Base-by-base conservation (phyloP, 345 rosid species). In the Erodium maritimum region DNA sequence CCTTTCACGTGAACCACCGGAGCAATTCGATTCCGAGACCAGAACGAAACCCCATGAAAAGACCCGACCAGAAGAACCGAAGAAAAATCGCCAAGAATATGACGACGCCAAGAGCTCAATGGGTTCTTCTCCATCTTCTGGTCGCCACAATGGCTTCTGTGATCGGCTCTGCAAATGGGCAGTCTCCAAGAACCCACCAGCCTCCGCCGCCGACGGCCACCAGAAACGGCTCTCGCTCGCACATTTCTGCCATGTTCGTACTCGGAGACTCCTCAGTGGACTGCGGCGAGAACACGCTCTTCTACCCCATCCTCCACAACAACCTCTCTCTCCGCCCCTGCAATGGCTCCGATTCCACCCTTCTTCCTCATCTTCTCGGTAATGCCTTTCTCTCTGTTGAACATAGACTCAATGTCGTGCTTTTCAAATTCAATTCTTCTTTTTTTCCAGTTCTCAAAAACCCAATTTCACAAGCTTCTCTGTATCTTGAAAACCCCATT, bases 191-290 rank as follows among this genome's bases (percentile, higher is more conserved):
- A 14, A 60, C 23, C 3, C 14, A 42, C 48, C 14, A 14, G 16
- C 48, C 48, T 11, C 17, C 52, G 17, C 34, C 5, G 50, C 10
- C 17, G n/a, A 19, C 5, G 19, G 6, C 52, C 1, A n/a, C n/a
- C n/a, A n/a, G n/a, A n/a, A n/a, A n/a, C n/a, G n/a, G n/a, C n/a
- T n/a, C n/a, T n/a, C n/a, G n/a, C n/a, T n/a, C n/a, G n/a, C 3
- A 56, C 29, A 66, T 68, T 1, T 65, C 85, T 0, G 83, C 91
- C 3, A 62, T 84, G 62, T 71, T 60, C 71, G 64, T 84, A 19
- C 60, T 84, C 73, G 91, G 91, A 0, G 91, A 84, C 63, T 84
- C 91, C 57, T 81, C 87, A 0, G 87, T 84, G 42, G 85, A 84
- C 61, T 84, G 87, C 54, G 87, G 87, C 45, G 75, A 69, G 21